Conservation (phyloP, 2,329 filamentous ascomycete genomes). For the Clonostachys chloroleuca region DNA sequence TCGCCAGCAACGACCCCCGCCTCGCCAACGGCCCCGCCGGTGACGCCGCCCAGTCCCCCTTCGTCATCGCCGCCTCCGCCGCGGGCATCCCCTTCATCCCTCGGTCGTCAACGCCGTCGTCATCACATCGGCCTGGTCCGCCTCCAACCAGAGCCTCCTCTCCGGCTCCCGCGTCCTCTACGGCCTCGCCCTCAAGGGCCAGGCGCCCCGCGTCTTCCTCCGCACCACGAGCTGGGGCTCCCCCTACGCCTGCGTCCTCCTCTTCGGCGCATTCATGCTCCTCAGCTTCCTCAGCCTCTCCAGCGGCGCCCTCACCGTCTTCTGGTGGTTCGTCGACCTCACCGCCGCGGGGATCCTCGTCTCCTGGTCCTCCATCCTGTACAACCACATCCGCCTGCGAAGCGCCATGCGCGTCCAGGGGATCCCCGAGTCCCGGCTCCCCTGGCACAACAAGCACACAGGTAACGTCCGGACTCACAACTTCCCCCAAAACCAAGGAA, state of each 20-base stretch:
- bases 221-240: slow-evolving; percentile 58
- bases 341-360: slow-evolving; percentile 60
- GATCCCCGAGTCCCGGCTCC: slow-evolving; percentile 43
- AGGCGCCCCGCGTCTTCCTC: slow-evolving; percentile 53
- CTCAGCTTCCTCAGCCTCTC: slow-evolving; percentile 55
- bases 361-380: slow-evolving; percentile 56
- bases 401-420: slow-evolving; percentile 50
- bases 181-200: slow-evolving; percentile 53
- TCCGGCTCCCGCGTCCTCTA: slow-evolving; percentile 56
- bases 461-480: too few relatives aligned
- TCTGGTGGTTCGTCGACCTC: slow-evolving; percentile 60
- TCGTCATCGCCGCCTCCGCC: slow-evolving; percentile 66
- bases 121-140: slow-evolving; percentile 66
- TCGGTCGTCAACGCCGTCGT: slow-evolving; percentile 75
- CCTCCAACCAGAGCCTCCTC: slow-evolving; percentile 62
- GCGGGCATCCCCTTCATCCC: slow-evolving; percentile 63
- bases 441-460: slow-evolving; percentile 62
- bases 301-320: slow-evolving; percentile 55
- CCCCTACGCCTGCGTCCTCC: slow-evolving; percentile 53
- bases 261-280: slow-evolving; percentile 49
- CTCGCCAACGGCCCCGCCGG: slow-evolving; percentile 37
- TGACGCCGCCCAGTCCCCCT: slow-evolving; percentile 50
- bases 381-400: slow-evolving; percentile 55
- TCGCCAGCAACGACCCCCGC: slow-evolving; percentile 53
- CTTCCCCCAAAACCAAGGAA: too few relatives aligned